phyloP scores from a whole-genome alignment of 805 yeast species.

The Debaryomyces prosopidis region DNA sequence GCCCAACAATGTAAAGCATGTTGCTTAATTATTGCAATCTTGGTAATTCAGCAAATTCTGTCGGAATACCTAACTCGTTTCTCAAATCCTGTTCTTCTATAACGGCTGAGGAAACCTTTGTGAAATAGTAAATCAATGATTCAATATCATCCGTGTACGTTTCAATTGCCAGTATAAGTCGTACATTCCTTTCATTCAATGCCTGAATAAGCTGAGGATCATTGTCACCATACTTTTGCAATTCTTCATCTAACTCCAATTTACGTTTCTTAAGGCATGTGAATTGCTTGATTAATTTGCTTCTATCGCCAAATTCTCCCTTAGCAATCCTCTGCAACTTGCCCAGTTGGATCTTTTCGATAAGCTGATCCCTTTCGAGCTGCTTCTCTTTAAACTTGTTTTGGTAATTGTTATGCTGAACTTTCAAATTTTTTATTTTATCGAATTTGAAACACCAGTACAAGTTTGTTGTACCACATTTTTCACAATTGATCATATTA shows the following conservation, averaged over 20 bases:
- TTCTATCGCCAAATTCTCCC: conserved; percentile 9
- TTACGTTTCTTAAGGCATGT: conserved; percentile 5
- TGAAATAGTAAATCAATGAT: conserved; percentile 34
- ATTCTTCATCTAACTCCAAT: background rate
- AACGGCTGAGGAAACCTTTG: conserved; percentile 19
- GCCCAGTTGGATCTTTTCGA: conserved; percentile 10
- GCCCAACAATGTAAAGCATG: no score
- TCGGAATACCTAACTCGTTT: conserved; percentile 45
- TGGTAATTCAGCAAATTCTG: conserved; percentile 30
- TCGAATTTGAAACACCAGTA: conserved; percentile 51
- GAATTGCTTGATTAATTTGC: conserved; percentile 4
- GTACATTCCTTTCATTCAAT: conserved; percentile 11
- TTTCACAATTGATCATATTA: conserved; percentile 47
- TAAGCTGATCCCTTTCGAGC: conserved; percentile 9
- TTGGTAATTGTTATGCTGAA: conserved; percentile 12
- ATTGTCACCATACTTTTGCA: conserved; percentile 1
- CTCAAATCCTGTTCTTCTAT: conserved; percentile 28
- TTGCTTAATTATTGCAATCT: background rate
- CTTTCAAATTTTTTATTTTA: conserved; percentile 7
- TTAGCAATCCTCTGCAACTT: conserved; percentile 3
- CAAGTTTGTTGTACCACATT: conserved; percentile 54
- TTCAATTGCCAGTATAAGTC: conserved; percentile 8
- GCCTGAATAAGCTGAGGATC: conserved; percentile 6
- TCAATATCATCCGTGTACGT: conserved; percentile 43
- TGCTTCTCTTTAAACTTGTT: conserved; percentile 11